phyloP scores from a whole-genome alignment of 768 basidiomycete genomes.

The Stropharia rugosoannulata region DNA sequence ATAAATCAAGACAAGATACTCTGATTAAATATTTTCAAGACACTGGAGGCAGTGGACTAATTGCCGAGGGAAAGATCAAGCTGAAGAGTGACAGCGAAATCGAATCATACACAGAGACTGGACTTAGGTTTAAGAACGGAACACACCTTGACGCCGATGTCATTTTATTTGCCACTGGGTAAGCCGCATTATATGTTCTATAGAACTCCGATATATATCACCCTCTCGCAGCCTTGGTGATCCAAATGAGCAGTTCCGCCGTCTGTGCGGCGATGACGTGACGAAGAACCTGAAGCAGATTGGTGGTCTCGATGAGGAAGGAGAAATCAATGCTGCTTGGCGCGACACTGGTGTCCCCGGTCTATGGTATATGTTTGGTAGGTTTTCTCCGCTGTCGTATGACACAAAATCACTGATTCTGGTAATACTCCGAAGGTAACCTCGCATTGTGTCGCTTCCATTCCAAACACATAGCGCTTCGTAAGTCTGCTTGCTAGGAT shows the following conservation, averaged over 20 bases:
- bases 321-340: constrained; percentile 49
- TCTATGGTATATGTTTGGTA: constrained; percentile 58
- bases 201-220: too few species aligned
- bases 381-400: background rate
- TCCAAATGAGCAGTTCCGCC: constrained; percentile 30
- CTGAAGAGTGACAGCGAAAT: constrained; percentile 61
- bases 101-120: constrained; percentile 39
- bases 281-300: constrained; percentile 33
- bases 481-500: constrained; percentile 36
- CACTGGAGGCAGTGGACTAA: constrained; percentile 57
- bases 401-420: background rate
- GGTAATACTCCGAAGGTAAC: constrained; percentile 36
- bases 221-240: constrained; percentile 41
- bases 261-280: constrained; percentile 23
- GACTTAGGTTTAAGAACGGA: constrained; percentile 50
- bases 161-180: constrained; percentile 62
- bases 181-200: too few species aligned
- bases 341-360: constrained; percentile 43
- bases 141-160: constrained; percentile 50
- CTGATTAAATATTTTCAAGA: constrained; percentile 30
- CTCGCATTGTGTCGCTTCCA: constrained; percentile 63
- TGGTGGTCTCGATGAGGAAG: constrained; percentile 67
- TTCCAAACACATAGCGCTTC: constrained; percentile 66
- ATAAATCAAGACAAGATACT: background rate
- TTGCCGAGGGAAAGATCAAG: constrained; percentile 70